phyloP scores from a whole-genome alignment of 352 stramenopile species.

The Globisporangium spinosum region DNA sequence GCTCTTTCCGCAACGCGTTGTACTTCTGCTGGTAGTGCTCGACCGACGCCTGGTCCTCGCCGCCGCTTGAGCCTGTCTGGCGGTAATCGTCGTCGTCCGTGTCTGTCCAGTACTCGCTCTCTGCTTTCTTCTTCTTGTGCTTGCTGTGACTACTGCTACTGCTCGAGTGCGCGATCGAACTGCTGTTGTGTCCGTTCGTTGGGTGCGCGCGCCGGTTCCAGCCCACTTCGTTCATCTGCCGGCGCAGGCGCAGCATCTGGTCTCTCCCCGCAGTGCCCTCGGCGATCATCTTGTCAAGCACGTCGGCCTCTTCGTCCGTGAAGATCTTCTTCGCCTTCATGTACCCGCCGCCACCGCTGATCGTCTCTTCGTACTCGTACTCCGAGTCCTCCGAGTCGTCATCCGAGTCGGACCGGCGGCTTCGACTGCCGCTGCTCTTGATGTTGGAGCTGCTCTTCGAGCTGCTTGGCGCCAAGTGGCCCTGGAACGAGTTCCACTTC shows the following conservation, averaged over 20 bases:
- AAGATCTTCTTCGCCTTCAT: conserved; percentile 61
- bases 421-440: background rate
- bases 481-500: conserved; percentile 77
- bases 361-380: conserved; percentile 21
- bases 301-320: conserved; percentile 67
- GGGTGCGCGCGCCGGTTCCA: conserved; percentile 55
- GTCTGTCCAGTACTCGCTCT: conserved; percentile 37
- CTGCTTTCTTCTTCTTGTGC: conserved; percentile 26
- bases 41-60: conserved; percentile 29
- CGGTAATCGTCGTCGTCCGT: conserved; percentile 45
- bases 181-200: background rate
- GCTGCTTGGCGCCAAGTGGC: conserved; percentile 17
- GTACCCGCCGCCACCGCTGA: conserved; percentile 34
- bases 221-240: conserved; percentile 55
- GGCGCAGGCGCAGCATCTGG: conserved; percentile 62
- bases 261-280: conserved; percentile 64
- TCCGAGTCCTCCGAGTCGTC: conserved; percentile 46
- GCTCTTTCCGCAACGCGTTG: conserved; percentile 49
- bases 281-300: conserved; percentile 77
- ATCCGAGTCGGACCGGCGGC: conserved; percentile 28
- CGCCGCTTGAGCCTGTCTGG: conserved; percentile 31
- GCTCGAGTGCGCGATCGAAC: background rate
- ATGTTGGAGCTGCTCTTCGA: conserved; percentile 6
- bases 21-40: conserved; percentile 55
- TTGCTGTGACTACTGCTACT: conserved; percentile 23